Base-by-base conservation (phyloP, 352 stramenopile species). In the Globisporangium paroecandrum region DNA sequence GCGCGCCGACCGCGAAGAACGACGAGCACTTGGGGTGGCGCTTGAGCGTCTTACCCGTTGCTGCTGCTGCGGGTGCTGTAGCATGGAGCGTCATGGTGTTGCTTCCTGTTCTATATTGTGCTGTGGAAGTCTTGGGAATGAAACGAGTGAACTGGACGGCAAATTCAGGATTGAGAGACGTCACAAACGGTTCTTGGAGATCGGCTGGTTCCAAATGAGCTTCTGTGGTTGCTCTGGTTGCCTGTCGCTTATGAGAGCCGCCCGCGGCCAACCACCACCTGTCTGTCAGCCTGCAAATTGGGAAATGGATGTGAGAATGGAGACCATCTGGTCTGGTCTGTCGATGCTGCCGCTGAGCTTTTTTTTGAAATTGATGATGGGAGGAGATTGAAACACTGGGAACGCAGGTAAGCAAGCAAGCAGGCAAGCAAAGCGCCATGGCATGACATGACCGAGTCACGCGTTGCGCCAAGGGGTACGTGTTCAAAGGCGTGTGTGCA, bases 1-100 rank as follows among this genome's bases (percentile, higher is more conserved):
- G 32, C 34, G n/a, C 57, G n/a, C 3, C 46, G 7, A n/a, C 24
- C 57, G 32, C 27, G 57, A 32, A 32, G 38, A 62, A 51, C 8
- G 57, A 51, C 57, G 57, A 62, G 57, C 57, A 62, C 27, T 62
- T 62, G 24, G 57, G 57, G 25, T 62, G 57, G 32, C 57, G 57
- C 57, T 47, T 47, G 29, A 62, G 57, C 32, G 32, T 20, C 57
- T 62, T 62, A 34, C 22, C 12, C 53, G 22, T 18, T 36, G 53
- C 25, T 56, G 49, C 22, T 20, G 49, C 22, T 29, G 49, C n/a
- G 13, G 41, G 41, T 49, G 15, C 41, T 49, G 41, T 18, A n/a
- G 15, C 41, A 9, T 58, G 53, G 53, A 58, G 53, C 22, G 53
- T 34, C 53, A 58, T 58, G 10, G 2, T 36, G 2, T 24, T 27